Conservation (phyloP, 2,329 filamentous ascomycete genomes). For the Penicillium sp. region DNA sequence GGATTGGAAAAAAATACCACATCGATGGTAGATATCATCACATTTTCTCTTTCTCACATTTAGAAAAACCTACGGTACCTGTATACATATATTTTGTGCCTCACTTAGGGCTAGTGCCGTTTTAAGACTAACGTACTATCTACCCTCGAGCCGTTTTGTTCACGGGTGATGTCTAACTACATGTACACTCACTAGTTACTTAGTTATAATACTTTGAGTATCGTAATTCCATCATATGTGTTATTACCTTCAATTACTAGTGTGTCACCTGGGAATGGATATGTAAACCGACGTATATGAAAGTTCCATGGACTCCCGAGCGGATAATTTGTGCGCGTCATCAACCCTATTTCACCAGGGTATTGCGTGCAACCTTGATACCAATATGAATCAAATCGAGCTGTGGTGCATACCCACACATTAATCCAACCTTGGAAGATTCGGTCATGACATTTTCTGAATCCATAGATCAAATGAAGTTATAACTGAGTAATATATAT, state of each 20-base stretch:
- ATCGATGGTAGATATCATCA: background rate
- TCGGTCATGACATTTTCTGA: background rate
- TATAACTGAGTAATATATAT: background rate
- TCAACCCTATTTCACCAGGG: slow-evolving; percentile 2
- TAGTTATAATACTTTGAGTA: background rate
- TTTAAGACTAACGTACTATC: background rate
- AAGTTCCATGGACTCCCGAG: background rate
- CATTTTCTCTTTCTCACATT: background rate
- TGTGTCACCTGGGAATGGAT: background rate
- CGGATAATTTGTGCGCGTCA: slow-evolving; percentile 17
- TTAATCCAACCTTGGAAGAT: background rate
- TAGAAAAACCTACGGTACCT: background rate
- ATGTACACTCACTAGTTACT: background rate
- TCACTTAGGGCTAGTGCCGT: background rate
- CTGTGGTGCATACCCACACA: background rate
- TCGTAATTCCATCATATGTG: too few relatives aligned
- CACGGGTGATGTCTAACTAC: background rate
- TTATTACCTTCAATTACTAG: background rate
- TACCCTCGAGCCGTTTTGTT: background rate
- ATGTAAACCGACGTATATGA: background rate
- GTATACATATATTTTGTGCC: background rate
- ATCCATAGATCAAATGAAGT: background rate
- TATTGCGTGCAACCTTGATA: slow-evolving; percentile 12
- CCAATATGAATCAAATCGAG: too few relatives aligned
- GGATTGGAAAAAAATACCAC: background rate